Base-by-base conservation (phyloP, 345 rosid species). In the Corymbia maculata region DNA sequence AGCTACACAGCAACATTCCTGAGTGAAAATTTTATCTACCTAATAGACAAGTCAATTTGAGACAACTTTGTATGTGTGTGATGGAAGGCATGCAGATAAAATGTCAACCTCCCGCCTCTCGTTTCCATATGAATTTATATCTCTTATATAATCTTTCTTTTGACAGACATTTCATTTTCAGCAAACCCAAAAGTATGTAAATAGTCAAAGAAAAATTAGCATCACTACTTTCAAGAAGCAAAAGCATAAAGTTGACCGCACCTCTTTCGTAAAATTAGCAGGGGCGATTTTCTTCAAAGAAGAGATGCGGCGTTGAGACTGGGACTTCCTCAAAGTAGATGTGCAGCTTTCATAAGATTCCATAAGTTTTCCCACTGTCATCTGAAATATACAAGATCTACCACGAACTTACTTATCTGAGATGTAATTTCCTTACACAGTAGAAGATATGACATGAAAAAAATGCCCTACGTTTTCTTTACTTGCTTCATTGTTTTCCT, bases 181-280 rank as follows among this genome's bases (percentile, higher is more conserved):
- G 49, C 84, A 75, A 9, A 19, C 49, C 49, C 49, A 75, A 75
- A 42, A 75, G 49, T 42, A 75, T 0, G 4, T 42, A 42, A 42
- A 42, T 45, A 19, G 64, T 28, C 2, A 70, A 44, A 68, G 52
- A 45, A 51, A 22, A 50, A 66, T 51, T 87, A 79, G 52, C 88
- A 59, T 52, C 21, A 24, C 70, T 49, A 42, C 26, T 53, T 57
- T 75, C 26, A 75, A 75, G 49, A 75, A 75, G 49, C 82, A 75
- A 75, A 36, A 75, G 82, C 49, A 7, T 9, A 87, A 64, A 64
- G 42, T 47, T 11, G 32, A 87, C 24, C 4, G 30, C 91, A 96
- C 99, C 97, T 90, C 93, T 93, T 94, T 97, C 8, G 99, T 94
- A 89, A 98, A 98, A 94, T 97, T 98, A 47, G 95, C 99, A 3